Base-by-base conservation (phyloP, 768 basidiomycete genomes). In the Pleurotus pulmonarius region DNA sequence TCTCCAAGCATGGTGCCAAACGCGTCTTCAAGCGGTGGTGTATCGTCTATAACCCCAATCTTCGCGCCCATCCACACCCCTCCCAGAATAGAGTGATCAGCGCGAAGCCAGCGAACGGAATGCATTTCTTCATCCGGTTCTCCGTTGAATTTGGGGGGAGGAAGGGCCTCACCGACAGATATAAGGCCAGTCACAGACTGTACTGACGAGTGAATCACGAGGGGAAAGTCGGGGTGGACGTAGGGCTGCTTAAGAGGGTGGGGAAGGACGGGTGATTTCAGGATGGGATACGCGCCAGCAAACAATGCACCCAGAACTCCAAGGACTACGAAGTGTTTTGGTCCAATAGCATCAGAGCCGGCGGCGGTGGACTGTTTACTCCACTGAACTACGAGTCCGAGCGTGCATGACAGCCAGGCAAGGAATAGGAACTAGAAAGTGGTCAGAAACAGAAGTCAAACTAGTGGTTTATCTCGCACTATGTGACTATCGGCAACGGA, bases 141-240 rank as follows among this genome's bases (percentile, higher is more conserved):
- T 55, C 68, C 65, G 1, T 63, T 62, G 39, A 64, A 59, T n/a
- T 62, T 60, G 4, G 67, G 56, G 3, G 73, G 77, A 38, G 80
- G 75, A 3, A 82, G 64, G 40, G 80, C 71, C 63, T 98, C 91
- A 25, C 84, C 94, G 6, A 97, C 94, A 2, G 88, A 81, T 34
- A 98, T 83, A 12, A 87, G 73, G 1, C 94, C 94, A 1, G 92
- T 95, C n/a, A 80, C 69, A 16, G 89, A 89, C 55, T 83, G 76
- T 16, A 78, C 78, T 1, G 88, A 79, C 1, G 82, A 90, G 48
- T 88, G 80, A 22, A 93, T 81, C 37, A 77, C 81, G n/a, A 90
- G 71, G 2, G 83, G 81, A 57, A 76, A 77, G 26, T 65, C 69
- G 2, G 81, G 81, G 59, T 81, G 83, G 25, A 68, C 72, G 63